Evolutionary conservation across 1,284 basidiomycete genomes (phyloP).

Genomic region (Moesziomyces aphidis): DNA sequence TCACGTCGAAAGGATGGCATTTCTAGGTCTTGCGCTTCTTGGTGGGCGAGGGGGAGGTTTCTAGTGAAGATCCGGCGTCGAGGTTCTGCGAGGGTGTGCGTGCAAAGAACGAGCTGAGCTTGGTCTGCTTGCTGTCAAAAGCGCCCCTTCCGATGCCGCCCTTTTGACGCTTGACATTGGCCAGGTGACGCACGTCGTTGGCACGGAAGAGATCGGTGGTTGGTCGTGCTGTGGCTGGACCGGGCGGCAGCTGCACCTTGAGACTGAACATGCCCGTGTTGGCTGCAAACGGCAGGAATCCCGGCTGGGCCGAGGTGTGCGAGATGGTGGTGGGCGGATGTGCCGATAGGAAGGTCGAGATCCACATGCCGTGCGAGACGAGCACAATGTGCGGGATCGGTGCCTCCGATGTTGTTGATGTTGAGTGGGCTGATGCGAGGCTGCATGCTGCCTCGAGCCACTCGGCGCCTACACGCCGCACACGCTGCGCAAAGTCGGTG

Average conservation of each 20-base stretch:
- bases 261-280: conserved; percentile 57
- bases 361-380: conserved; percentile 63
- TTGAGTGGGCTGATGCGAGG: background rate
- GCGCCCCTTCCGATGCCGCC: conserved; percentile 39
- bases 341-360: conserved; percentile 51
- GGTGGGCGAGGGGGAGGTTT: conserved; percentile 10
- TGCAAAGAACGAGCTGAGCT: conserved; percentile 36
- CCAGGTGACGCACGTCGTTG: conserved; percentile 37
- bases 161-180: conserved; percentile 34
- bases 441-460: conserved; percentile 26
- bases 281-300: conserved; percentile 43
- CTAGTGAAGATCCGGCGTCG: background rate
- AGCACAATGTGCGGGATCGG: conserved; percentile 53
- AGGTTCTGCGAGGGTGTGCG: background rate
- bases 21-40: conserved; percentile 31
- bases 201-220: conserved; percentile 31
- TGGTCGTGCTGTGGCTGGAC: background rate
- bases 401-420: background rate
- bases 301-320: conserved; percentile 20
- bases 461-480: conserved; percentile 19
- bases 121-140: conserved; percentile 28
- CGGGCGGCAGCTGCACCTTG: conserved; percentile 15
- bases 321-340: conserved; percentile 40
- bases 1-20: background rate
- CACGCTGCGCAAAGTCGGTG: conserved; percentile 21